Evolutionary conservation across 257 asterid species (phyloP), one percentile per base, ranked within the genome.

Genomic region (Penstemon newberryi): DNA sequence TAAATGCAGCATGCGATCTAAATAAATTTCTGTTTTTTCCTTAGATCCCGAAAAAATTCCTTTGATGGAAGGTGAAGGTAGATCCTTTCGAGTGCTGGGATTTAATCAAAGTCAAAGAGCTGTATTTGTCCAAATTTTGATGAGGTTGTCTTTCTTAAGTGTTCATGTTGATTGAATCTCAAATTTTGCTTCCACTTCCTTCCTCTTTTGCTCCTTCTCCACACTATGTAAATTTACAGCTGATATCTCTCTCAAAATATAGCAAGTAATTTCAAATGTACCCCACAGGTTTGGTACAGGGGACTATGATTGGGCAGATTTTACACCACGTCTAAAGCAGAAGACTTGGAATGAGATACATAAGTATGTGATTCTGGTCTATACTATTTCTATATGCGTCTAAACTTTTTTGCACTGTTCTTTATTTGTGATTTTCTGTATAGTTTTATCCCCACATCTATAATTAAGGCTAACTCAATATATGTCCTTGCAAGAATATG

Each of bases 51-150:
- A 87, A 64, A 97, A 90, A 47, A 83, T 81, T 73, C 99, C 99
- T 73, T 77, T 90, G 79, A 88, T 93, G 97, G 99, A 90, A 85
- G 97, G 99, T 18, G 96, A 93, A 86, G 98, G 96, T 59, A 85
- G 84, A 79, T 85, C 90, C 63, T 85, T 90, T 69, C 86, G 97
- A 42, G 91, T 93, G 46, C 70, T 85, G 75, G 98, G 98, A 40
- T 93, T 93, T 75, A 93, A 90, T 78, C 98, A 90, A 73, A 88
- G 64, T 70, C 97, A 93, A 79, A 81, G 98, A 77, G 95, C 95
- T 61, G 71, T 78, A 25, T 93, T 93, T 79, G 96, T 93, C 62
- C 97, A 93, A 79, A 80, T 88, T 66, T 70, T 93, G 80, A 93
- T 91, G 97, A 91, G 97, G 97, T 91, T 54, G 56, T 66, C 33